Percentiles rank a stretch among this genome's conserved stretches.
Conservation (phyloP, 495 filamentous ascomycete genomes). For the Hypoxylon subgilvum region DNA sequence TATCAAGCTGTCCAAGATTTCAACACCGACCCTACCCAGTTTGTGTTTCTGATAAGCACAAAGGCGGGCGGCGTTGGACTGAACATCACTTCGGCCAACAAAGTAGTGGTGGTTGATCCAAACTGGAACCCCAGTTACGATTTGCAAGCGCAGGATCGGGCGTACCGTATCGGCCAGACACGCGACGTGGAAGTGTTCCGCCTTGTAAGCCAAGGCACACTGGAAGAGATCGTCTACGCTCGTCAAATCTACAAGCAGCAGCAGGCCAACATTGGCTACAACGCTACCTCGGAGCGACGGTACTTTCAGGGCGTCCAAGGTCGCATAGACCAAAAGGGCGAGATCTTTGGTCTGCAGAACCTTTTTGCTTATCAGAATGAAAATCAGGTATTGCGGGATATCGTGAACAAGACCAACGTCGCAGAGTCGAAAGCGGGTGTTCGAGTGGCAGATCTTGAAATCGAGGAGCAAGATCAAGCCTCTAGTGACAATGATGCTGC, state of each 20-base stretch:
- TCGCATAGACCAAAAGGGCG: slow-evolving; percentile 76
- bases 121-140: slow-evolving; percentile 97
- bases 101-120: slow-evolving; percentile 95
- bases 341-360: slow-evolving; percentile 90
- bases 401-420: slow-evolving; percentile 97
- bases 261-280: slow-evolving; percentile 97
- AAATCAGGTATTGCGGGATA: slow-evolving; percentile 81
- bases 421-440: slow-evolving; percentile 91
- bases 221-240: slow-evolving; percentile 97
- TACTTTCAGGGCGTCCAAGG: slow-evolving; percentile 97
- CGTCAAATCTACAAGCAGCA: slow-evolving; percentile 99
- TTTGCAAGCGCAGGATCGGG: slow-evolving; percentile 93
- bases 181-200: slow-evolving; percentile 96
- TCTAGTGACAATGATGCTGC: too few relatives aligned
- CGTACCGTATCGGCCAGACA: slow-evolving; percentile 92
- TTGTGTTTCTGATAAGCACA: slow-evolving; percentile 97
- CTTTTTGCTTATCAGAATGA: slow-evolving; percentile 84
- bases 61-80: slow-evolving; percentile 85
- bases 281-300: slow-evolving; percentile 84
- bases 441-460: slow-evolving; percentile 73
- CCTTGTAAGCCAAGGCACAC: slow-evolving; percentile 88
- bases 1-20: slow-evolving; percentile 82
- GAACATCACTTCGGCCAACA: slow-evolving; percentile 97
- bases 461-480: too few relatives aligned
- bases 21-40: slow-evolving; percentile 85